Percentiles rank a stretch among this genome's conserved stretches.
Evolutionary conservation across 805 yeast genomes (phyloP).

Genomic region (Metschnikowia dekortorum): DNA sequence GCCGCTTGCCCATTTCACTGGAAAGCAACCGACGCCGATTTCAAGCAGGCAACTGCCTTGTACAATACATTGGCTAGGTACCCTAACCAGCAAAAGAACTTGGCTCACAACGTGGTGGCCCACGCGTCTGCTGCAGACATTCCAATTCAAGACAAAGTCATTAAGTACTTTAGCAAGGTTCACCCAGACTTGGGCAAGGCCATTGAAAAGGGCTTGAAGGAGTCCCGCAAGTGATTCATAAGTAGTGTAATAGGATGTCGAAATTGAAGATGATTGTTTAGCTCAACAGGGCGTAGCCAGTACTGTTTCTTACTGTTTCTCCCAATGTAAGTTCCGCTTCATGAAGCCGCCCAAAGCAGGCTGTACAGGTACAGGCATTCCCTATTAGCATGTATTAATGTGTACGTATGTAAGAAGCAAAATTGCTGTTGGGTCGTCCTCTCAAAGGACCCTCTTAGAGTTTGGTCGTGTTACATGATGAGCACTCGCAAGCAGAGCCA

Average conservation of each 20-base stretch:
- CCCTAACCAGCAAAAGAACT: conserved; percentile 77
- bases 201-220: conserved; percentile 60
- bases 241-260: too few species aligned
- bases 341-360: too few species aligned
- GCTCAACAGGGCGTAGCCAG: too few species aligned
- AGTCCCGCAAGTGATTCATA: conserved; percentile 40
- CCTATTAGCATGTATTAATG: neutral
- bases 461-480: conserved; percentile 41
- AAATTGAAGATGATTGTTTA: too few species aligned
- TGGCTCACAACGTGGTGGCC: conserved; percentile 78
- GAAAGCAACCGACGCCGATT: conserved; percentile 72
- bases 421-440: neutral
- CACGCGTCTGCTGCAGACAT: conserved; percentile 70
- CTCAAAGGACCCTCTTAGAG: conserved; percentile 17
- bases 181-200: conserved; percentile 61
- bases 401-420: neutral
- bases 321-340: too few species aligned
- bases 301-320: too few species aligned
- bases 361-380: neutral
- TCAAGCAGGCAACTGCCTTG: conserved; percentile 67
- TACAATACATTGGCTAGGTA: conserved; percentile 75
- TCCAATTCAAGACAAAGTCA: conserved; percentile 72
- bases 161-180: conserved; percentile 72
- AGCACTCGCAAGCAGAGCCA: conserved; percentile 37
- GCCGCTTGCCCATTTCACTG: conserved; percentile 85